Conservation (phyloP, 2,329 filamentous ascomycete species). For the Stagonosporopsis chrysanthemi region DNA sequence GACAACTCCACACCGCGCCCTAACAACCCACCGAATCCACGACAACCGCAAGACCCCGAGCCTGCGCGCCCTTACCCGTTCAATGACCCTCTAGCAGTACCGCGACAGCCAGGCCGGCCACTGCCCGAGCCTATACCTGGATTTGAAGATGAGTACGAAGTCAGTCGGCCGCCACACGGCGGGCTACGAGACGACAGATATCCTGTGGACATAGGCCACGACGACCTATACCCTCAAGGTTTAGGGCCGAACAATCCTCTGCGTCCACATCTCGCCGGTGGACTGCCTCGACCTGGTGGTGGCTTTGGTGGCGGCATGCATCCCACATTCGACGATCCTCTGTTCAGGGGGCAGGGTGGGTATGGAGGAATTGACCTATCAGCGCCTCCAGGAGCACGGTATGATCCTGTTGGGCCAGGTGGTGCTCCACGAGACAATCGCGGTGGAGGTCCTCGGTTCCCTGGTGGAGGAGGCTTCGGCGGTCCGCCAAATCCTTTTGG, state of each 20-base stretch:
- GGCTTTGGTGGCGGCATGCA: conserved; percentile 85
- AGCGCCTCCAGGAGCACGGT: conserved; percentile 86
- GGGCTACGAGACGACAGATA: conserved; percentile 57
- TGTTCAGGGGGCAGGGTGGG: conserved; percentile 71
- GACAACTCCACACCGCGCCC: conserved; percentile 21
- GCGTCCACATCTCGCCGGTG: conserved; percentile 68
- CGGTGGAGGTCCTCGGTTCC: conserved; percentile 40
- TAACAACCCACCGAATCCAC: conserved; percentile 49
- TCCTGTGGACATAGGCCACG: conserved; percentile 77
- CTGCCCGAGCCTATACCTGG: conserved; percentile 83
- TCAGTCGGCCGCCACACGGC: conserved; percentile 71
- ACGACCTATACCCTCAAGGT: conserved; percentile 87
- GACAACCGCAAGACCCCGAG: conserved; percentile 57
- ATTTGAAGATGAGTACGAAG: conserved; percentile 92
- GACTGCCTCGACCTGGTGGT: conserved; percentile 63
- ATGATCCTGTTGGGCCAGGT: conserved; percentile 76
- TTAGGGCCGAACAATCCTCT: conserved; percentile 87
- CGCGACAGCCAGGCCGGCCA: conserved; percentile 64
- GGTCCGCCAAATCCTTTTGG: conserved; percentile 66
- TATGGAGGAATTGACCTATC: conserved; percentile 68
- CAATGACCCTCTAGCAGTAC: conserved; percentile 70
- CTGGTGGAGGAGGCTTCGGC: conserved; percentile 52
- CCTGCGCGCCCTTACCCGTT: conserved; percentile 74
- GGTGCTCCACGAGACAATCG: conserved; percentile 53
- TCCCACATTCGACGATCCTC: conserved; percentile 89